Evolutionary conservation across 2,329 filamentous ascomycete genomes (phyloP).

Genomic region (Xylaria sp.): DNA sequence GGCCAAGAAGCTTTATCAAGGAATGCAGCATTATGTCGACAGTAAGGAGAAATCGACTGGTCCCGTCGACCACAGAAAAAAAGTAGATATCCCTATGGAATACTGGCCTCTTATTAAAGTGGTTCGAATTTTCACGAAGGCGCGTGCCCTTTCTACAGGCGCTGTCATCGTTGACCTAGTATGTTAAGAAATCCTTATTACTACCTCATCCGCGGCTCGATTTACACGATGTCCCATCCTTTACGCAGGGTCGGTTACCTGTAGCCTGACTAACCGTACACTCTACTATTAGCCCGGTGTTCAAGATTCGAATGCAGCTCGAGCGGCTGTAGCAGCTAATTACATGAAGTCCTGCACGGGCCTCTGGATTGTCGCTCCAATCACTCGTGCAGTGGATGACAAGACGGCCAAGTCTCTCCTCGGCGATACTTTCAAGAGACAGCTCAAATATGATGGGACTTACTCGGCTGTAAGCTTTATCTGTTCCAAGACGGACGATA

Average conservation of each 20-base stretch:
- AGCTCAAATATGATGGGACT: conserved; percentile 68
- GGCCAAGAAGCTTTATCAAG: conserved; percentile 41
- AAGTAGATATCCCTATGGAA: conserved; percentile 37
- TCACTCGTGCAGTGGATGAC: conserved; percentile 70
- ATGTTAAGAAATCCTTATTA: conserved; percentile 22
- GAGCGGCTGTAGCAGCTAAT: conserved; percentile 63
- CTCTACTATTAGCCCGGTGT: conserved; percentile 53
- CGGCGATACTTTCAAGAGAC: conserved; percentile 67
- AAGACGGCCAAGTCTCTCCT: conserved; percentile 68
- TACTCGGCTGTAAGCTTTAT: conserved; percentile 66
- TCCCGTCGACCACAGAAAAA: conserved; percentile 28
- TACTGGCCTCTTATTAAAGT: conserved; percentile 60
- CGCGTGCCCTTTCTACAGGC: conserved; percentile 51
- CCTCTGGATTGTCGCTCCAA: conserved; percentile 71
- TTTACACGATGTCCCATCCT: background rate
- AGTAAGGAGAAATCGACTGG: conserved; percentile 46
- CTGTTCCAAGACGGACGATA: conserved; percentile 63
- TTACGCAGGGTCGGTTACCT: background rate
- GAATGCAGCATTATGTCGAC: conserved; percentile 48
- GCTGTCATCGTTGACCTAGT: conserved; percentile 52
- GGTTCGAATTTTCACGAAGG: conserved; percentile 55
- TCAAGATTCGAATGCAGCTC: conserved; percentile 67
- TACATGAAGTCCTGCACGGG: conserved; percentile 69
- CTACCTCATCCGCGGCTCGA: background rate
- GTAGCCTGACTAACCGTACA: conserved; percentile 33